Evolutionary conservation across 805 yeast genomes (phyloP).

Genomic region (Maudiozyma barnettii): DNA sequence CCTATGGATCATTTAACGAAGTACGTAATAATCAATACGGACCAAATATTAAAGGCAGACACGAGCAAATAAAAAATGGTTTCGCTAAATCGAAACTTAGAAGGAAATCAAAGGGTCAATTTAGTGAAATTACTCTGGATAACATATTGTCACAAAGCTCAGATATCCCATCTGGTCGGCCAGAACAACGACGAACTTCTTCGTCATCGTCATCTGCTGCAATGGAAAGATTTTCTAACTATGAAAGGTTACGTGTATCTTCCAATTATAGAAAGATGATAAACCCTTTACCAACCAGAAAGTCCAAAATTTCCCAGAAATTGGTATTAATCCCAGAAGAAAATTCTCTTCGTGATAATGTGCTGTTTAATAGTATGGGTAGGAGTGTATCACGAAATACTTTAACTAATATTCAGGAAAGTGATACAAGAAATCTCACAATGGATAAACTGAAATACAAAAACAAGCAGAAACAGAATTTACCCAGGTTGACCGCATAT

Average conservation of each 20-base stretch:
- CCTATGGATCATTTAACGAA: neutral
- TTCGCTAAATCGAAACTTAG: neutral
- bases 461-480: conserved; percentile 32
- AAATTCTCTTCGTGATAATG: conserved; percentile 1
- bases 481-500: conserved; percentile 86
- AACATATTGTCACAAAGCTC: conserved; percentile 67
- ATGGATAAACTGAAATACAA: conserved; percentile 1
- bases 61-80: neutral
- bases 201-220: conserved; percentile 19
- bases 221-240: conserved; percentile 12
- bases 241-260: conserved; percentile 10
- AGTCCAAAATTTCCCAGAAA: conserved; percentile 78
- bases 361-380: neutral
- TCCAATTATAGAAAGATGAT: conserved; percentile 17
- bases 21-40: neutral
- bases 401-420: neutral
- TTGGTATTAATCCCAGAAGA: conserved; percentile 73
- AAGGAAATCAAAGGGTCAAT: conserved; percentile 30
- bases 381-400: neutral
- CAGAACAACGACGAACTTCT: conserved; percentile 35
- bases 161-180: conserved; percentile 72
- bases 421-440: neutral
- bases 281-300: conserved; percentile 43
- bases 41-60: neutral
- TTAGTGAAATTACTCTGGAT: conserved; percentile 74